Conservation (phyloP, 2,329 filamentous ascomycete species). For the Sporothrix globosa region DNA sequence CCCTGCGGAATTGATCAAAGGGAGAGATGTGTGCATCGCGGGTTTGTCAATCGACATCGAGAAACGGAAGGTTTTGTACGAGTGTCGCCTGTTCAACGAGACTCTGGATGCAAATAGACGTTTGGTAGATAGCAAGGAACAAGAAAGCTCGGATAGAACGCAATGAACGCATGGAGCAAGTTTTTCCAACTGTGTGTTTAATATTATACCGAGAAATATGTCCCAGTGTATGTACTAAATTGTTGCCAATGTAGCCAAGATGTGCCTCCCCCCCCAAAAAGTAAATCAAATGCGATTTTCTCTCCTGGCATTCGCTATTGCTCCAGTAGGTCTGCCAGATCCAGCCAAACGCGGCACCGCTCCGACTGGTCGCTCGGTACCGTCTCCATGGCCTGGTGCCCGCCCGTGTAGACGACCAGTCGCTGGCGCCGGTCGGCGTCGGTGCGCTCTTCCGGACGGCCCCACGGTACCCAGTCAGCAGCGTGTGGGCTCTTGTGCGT, state of each 20-base stretch:
- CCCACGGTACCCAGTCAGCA: conserved; percentile 50
- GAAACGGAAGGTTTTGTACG: too few relatives aligned
- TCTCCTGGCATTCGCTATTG: conserved; percentile 38
- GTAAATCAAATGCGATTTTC: not conserved
- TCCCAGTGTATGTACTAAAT: not conserved
- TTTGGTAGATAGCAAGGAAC: too few relatives aligned
- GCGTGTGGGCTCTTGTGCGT: conserved; percentile 41
- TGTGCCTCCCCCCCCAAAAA: not conserved
- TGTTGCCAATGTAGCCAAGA: too few relatives aligned
- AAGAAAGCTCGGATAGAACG: not conserved
- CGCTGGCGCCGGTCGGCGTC: conserved; percentile 39
- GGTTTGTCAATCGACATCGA: not conserved
- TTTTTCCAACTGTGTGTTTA: too few relatives aligned
- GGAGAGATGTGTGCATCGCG: not conserved
- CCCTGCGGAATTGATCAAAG: not conserved
- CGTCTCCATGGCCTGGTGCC: conserved; percentile 48
- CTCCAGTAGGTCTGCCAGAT: conserved; percentile 44
- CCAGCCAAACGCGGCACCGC: conserved; percentile 50
- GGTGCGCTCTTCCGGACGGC: not conserved
- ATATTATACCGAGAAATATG: not conserved
- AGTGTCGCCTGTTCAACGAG: not conserved
- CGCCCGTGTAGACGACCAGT: conserved; percentile 48
- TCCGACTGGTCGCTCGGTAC: conserved; percentile 43
- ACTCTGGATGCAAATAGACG: not conserved
- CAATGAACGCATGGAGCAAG: too few relatives aligned